Evolutionary conservation across 202 grass and related monocot species (phyloP).

Genomic region (Brachypodium distachyon): DNA sequence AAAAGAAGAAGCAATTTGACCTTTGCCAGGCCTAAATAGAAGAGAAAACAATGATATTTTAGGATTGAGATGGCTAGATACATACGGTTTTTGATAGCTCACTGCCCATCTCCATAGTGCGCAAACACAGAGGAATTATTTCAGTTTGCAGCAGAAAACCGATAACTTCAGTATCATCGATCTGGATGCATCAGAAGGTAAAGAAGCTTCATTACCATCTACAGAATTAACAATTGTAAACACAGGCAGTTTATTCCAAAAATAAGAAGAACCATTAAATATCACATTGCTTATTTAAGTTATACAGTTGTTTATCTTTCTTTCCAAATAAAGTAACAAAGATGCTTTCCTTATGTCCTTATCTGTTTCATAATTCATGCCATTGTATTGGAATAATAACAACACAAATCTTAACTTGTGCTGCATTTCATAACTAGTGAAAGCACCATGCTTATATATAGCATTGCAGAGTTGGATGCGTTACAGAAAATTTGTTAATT

Average conservation of each 20-base stretch:
- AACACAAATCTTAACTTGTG: background rate
- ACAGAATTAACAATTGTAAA: background rate
- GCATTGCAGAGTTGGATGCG: background rate
- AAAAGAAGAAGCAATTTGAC: background rate
- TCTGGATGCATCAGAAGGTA: slow-evolving; percentile 36
- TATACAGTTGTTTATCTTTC: background rate
- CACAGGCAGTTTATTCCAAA: background rate
- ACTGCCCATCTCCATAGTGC: slow-evolving; percentile 99
- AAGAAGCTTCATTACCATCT: background rate
- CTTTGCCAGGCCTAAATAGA: slow-evolving; percentile 6
- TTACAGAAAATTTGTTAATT: background rate
- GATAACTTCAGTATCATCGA: slow-evolving; percentile 97
- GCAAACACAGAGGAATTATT: slow-evolving; percentile 96
- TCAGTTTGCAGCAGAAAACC: slow-evolving; percentile 98
- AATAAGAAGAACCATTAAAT: background rate
- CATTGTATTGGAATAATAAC: background rate
- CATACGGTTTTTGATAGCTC: slow-evolving; percentile 95
- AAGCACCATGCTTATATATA: background rate
- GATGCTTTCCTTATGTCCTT: background rate
- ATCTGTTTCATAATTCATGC: background rate
- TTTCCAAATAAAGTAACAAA: background rate
- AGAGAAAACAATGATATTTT: slow-evolving; percentile 4
- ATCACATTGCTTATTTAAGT: background rate
- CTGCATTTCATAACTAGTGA: background rate
- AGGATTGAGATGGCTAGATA: slow-evolving; percentile 12